Base-by-base conservation (phyloP, 2,329 filamentous ascomycete species). In the Alternaria sp. region DNA sequence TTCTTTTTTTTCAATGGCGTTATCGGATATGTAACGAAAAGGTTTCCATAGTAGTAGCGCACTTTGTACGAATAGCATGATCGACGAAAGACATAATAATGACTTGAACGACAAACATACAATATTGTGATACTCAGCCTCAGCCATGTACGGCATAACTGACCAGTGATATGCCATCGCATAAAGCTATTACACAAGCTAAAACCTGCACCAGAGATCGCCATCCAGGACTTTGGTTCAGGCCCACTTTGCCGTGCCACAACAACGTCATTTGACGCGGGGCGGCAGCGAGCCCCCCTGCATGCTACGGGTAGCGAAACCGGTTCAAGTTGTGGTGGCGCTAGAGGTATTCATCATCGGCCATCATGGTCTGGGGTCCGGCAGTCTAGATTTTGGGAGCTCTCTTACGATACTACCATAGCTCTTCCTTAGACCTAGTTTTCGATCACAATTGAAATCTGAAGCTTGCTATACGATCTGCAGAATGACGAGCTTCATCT, bases 401-500 rank as follows among this genome's bases (percentile, higher is more conserved):
- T 46, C 16, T 47, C 20, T 14, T 22, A 18, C n/a, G 46, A 36
- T 41, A 54, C 51, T 34, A 36, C 16, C 39, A 20, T 57, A 44
- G 30, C 39, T 44, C 24, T 30, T 39, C 7, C n/a, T 26, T 24
- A 32, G 26, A 57, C 41, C 14, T 34, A 51, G 2, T 32, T 36
- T 24, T 49, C 32, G 20, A 38, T n/a, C 20, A 36, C 46, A 49
- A 38, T 49, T 49, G 14, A 20, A 49, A 36, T 36, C 9, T 11
- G 20, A 24, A 38, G 14, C 22, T 6, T 14, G 3, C 20, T 24
- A 18, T 5, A 38, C 32, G 9, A 36, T 49, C 18, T 53, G 16
- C 20, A 41, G 62, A 49, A 75, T 74, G 73, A 64, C 72, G 36
- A 62, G 65, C 44, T 78, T 79, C 57, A 71, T 79, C 39, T 67